Evolutionary conservation across 352 stramenopile species (phyloP), one percentile per base, ranked within the genome.

Genomic region (Phytophthora quininea): DNA sequence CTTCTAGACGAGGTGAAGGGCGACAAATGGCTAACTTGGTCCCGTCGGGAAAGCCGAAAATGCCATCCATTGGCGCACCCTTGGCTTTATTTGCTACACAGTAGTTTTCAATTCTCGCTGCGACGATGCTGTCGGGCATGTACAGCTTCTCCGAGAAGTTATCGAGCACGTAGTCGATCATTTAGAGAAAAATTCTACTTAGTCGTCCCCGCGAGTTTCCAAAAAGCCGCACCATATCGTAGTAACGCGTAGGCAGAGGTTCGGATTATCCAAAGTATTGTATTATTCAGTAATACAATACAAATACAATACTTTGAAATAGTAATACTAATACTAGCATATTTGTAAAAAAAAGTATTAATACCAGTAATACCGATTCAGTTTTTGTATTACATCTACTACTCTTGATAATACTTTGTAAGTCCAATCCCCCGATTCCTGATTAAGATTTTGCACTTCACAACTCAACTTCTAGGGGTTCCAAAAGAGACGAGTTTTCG

Each of bases 101-200:
- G 14, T 62, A 62, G 35, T 46, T 24, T 27, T 54, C 31, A 6
- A 53, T 61, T 12, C 40, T n/a, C 19, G 32, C 38, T n/a, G 6
- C 29, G n/a, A 61, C 35, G 3, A 54, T 2, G 29, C 30, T 46
- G 14, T 54, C 5, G 3, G 53, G 37, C 29, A 46, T 49, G 27
- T 54, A 62, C 4, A 62, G n/a, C 30, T 38, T 62, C 19, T 54
- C 54, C 19, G 12, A 7, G 32, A 62, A 62, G 7, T 3, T 33
- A 32, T 62, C 54, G n/a, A 47, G 54, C 1, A 62, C 32, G 14
- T 30, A 50, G 31, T 60, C 40, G 30, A 52, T 60, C 42, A 52
- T 51, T 38, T 60, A 30, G 15, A 60, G 19, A 29, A 60, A 62
- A 29, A 62, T 50, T 14, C 45, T 38, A 3, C 30, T 54, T 19